Evolutionary conservation across 176 grass and related monocot genomes (phyloP), one percentile per base, ranked within the genome.

Genomic region (Eleusine indica): DNA sequence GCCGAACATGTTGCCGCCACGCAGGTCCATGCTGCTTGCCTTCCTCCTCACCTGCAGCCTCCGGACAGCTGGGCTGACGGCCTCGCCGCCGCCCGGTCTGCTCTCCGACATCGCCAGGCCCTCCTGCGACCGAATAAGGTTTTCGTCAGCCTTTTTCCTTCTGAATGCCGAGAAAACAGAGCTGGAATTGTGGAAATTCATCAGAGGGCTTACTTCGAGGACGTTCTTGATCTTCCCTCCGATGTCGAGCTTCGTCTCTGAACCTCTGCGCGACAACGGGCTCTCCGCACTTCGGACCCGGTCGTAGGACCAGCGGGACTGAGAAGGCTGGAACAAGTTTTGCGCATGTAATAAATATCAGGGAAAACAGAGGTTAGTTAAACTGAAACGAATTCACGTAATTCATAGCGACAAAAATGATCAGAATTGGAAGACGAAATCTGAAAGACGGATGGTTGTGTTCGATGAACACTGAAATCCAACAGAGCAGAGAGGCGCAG

Each of bases 21-120:
- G 81, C 66, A 90, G 43, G 82, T 92, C 89, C 78, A 88, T 73
- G 86, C 85, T 91, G 75, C 80, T 78, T 2, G 79, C 38, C 82
- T 97, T 97, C 86, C 90, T 85, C 75, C 92, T 85, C 46, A 94
- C 81, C 46, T 90, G 90, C 68, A 97, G 86, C 87, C 84, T 93
- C 65, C 76, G 63, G 76, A 56, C 86, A 44, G 78, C 88, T 1
- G 61, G 61, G 5, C 25, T 30, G 41, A 85, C 47, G 57, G 71
- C 79, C 15, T 75, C n/a, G 58, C 6, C 48, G 49, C 37, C 48
- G 71, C 53, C 69, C 40, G 87, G 67, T 29, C 40, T 68, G 82
- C 52, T 85, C 68, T 86, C 86, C 11, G 56, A 88, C 57, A 80
- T 78, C 46, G 87, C 60, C 67, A 92, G 68, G 63, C 89, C 86